These are phyloP conservation scores for Pharnaceum exiguum DNA, from an alignment of 148 eudicot genomes.

Conservation along the genomic window DNA sequence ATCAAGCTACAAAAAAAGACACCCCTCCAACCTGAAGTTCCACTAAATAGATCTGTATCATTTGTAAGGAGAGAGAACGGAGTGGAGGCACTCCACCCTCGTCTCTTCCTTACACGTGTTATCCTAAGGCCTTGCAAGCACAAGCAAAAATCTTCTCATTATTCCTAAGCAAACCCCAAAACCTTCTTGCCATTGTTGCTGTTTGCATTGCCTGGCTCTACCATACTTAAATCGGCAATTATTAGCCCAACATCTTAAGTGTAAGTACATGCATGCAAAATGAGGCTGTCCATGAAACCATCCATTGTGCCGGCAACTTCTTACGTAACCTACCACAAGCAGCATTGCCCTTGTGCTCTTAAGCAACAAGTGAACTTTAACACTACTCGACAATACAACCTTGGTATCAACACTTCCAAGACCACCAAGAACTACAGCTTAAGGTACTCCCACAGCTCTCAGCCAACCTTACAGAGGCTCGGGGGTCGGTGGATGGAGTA, in stretches of 20 bases:
- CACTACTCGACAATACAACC: not conserved
- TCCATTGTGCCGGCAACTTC: not conserved
- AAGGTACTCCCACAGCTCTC: not conserved
- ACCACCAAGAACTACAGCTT: not conserved
- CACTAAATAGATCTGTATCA: not conserved
- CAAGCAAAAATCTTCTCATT: too few relatives aligned
- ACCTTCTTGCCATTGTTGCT: too few relatives aligned
- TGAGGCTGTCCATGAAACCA: constrained; percentile 19
- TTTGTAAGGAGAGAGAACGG: not conserved
- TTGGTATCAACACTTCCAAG: not conserved
- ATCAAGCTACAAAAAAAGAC: not conserved
- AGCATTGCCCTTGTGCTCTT: not conserved
- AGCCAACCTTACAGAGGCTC: constrained; percentile 2
- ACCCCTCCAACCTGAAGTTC: not conserved
- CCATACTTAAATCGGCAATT: too few relatives aligned
- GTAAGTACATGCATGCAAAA: not conserved
- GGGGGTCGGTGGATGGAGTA: constrained; percentile 62
- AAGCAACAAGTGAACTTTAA: constrained; percentile 12
- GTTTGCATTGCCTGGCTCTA: too few relatives aligned
- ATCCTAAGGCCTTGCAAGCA: too few relatives aligned
- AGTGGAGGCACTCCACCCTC: too few relatives aligned
- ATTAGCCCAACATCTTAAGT: too few relatives aligned
- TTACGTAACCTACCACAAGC: constrained; percentile 12
- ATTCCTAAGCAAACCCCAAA: too few relatives aligned
- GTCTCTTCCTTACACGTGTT: too few relatives aligned